Conservation (phyloP, 306 rosid genomes). For the Dryas octopetala region DNA sequence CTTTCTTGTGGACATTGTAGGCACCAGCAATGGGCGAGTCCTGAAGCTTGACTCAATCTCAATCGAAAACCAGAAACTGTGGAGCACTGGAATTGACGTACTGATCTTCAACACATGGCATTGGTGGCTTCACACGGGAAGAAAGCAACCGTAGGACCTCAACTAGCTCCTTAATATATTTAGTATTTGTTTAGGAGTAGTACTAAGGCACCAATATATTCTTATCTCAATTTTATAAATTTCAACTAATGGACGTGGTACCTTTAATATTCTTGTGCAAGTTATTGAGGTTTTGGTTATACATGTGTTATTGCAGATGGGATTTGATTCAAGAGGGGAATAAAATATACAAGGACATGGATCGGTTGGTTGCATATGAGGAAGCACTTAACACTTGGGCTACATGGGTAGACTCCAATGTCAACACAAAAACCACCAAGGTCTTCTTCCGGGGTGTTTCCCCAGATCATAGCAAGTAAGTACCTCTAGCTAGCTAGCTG, state of each 20-base stretch:
- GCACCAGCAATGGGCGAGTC: constrained; percentile 16
- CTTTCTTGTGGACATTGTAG: constrained; percentile 31
- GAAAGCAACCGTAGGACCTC: constrained; percentile 39
- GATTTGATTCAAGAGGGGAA: constrained; percentile 54
- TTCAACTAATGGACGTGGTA: too few species aligned
- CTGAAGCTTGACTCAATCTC: constrained; percentile 41
- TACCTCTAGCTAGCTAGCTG: background rate
- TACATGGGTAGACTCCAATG: constrained; percentile 56
- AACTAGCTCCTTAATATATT: too few species aligned
- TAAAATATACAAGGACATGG: constrained; percentile 46
- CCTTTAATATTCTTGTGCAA: background rate
- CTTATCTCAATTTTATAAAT: too few species aligned
- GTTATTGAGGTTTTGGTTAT: too few species aligned
- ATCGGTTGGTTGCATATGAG: constrained; percentile 66
- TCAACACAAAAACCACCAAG: constrained; percentile 44
- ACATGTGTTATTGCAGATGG: constrained; percentile 46
- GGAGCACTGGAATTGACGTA: constrained; percentile 24
- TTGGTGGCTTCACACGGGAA: constrained; percentile 51
- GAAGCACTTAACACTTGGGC: constrained; percentile 78
- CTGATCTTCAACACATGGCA: constrained; percentile 48
- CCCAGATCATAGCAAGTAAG: constrained; percentile 69
- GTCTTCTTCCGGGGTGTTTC: constrained; percentile 82
- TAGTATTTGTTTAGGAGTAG: too few species aligned
- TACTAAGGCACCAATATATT: too few species aligned
- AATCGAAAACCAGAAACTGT: constrained; percentile 14